Evolutionary conservation across 2,329 filamentous ascomycete species (phyloP).

Genomic region (Thelonectria rubi): DNA sequence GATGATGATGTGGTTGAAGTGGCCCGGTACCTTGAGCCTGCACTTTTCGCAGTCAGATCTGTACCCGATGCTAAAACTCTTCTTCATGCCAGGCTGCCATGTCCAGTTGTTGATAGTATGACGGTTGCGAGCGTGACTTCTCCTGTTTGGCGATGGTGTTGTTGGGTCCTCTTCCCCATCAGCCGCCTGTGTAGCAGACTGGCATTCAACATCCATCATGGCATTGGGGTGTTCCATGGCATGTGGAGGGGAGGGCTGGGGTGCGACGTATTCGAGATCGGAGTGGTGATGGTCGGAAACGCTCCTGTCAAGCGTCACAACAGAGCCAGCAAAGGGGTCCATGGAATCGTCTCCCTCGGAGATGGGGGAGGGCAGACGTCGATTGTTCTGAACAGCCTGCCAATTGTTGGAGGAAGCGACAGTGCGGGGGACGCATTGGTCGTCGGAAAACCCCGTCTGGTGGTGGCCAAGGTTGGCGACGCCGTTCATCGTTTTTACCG

Average conservation of each 20-base stretch:
- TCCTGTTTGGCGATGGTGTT: conserved; percentile 59
- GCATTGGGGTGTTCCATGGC: conserved; percentile 53
- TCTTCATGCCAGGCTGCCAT: conserved; percentile 70
- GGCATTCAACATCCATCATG: conserved; percentile 50
- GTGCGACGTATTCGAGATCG: conserved; percentile 29
- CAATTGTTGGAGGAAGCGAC: conserved; percentile 58
- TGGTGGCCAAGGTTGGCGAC: conserved; percentile 52
- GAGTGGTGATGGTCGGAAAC: conserved; percentile 47
- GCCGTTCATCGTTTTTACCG: conserved; percentile 47
- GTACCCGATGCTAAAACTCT: conserved; percentile 81
- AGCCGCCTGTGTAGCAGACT: conserved; percentile 32
- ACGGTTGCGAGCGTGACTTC: conserved; percentile 66
- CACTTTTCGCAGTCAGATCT: conserved; percentile 83
- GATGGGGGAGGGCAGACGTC: conserved; percentile 67
- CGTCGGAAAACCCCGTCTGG: conserved; percentile 51
- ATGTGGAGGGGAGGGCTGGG: conserved; percentile 43
- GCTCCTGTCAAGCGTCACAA: conserved; percentile 47
- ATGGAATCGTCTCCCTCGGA: conserved; percentile 63
- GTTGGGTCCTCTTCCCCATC: conserved; percentile 49
- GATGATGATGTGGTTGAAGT: conserved; percentile 82
- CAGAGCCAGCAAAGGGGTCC: conserved; percentile 45
- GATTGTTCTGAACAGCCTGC: conserved; percentile 62
- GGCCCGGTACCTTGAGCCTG: conserved; percentile 75
- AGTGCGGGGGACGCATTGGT: conserved; percentile 59
- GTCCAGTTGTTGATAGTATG: conserved; percentile 71